phyloP scores from a whole-genome alignment of 306 rosid species.

The Cajanus cajan region DNA sequence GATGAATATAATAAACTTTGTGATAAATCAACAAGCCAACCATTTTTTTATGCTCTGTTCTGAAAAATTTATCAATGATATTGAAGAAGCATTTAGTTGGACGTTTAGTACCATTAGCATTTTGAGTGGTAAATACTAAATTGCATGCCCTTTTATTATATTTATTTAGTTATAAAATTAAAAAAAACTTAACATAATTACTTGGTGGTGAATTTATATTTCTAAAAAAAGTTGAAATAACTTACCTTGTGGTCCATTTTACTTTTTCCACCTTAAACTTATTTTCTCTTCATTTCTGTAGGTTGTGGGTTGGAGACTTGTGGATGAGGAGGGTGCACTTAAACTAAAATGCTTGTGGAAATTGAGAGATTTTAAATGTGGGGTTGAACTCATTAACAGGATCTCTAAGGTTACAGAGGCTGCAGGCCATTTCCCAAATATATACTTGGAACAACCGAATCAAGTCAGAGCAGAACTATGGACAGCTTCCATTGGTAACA shows the following conservation, averaged over 20 bases:
- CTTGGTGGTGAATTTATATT: background rate
- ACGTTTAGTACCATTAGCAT: background rate
- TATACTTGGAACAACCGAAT: conserved; percentile 80
- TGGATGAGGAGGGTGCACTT: conserved; percentile 54
- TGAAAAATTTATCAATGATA: background rate
- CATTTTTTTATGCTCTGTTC: background rate
- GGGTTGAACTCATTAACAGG: conserved; percentile 78
- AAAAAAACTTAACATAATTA: background rate
- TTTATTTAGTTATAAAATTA: background rate
- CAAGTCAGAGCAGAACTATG: conserved; percentile 81
- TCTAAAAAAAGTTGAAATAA: background rate
- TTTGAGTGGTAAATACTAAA: background rate
- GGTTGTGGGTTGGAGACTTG: conserved; percentile 91
- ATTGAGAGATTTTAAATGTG: conserved; percentile 70
- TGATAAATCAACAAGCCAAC: background rate
- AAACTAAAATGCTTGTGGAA: conserved; percentile 92
- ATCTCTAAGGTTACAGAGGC: conserved; percentile 57
- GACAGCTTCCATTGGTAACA: conserved; percentile 78
- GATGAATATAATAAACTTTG: background rate
- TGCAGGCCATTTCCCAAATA: conserved; percentile 70
- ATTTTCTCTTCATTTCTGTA: conserved; percentile 28
- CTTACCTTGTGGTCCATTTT: background rate
- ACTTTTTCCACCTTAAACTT: background rate
- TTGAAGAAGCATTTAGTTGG: background rate
- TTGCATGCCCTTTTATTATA: background rate